phyloP scores from a whole-genome alignment of 1,284 basidiomycete species.

The Psilocybe mexicana region DNA sequence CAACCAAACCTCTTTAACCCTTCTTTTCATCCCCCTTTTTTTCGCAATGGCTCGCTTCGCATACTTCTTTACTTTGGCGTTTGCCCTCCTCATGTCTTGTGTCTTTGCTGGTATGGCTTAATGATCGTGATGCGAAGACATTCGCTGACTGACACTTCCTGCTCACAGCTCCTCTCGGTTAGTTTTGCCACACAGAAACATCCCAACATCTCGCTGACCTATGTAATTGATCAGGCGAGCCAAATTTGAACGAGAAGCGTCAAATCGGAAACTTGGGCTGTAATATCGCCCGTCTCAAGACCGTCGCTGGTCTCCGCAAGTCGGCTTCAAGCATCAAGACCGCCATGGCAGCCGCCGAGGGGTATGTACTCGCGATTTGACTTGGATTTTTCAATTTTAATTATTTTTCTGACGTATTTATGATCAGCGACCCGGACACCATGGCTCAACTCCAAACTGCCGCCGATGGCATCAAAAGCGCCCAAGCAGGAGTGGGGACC shows the following conservation, averaged over 20 bases:
- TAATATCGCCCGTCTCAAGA: constrained; percentile 18
- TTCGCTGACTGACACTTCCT: background rate
- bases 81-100: constrained; percentile 12
- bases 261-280: constrained; percentile 17
- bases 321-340: constrained; percentile 11
- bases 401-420: background rate
- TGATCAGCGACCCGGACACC: constrained; percentile 8
- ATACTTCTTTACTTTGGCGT: constrained; percentile 12
- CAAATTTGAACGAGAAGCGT: constrained; percentile 5
- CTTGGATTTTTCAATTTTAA: too few species aligned
- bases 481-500: constrained; percentile 14
- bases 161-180: constrained; percentile 7
- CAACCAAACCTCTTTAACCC: background rate
- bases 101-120: constrained; percentile 12
- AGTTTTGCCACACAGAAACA: background rate
- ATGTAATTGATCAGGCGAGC: constrained; percentile 1
- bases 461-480: constrained; percentile 9
- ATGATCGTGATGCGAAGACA: background rate
- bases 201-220: too few species aligned
- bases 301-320: constrained; percentile 14
- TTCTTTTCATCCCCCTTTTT: background rate
- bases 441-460: constrained; percentile 14
- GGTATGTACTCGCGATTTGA: background rate
- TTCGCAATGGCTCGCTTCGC: constrained; percentile 12
- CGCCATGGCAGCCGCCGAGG: constrained; percentile 9